Percentiles rank a stretch among this genome's conserved stretches.
phyloP scores from a whole-genome alignment of 352 stramenopile genomes.

The Phytophthora cryptogea region DNA sequence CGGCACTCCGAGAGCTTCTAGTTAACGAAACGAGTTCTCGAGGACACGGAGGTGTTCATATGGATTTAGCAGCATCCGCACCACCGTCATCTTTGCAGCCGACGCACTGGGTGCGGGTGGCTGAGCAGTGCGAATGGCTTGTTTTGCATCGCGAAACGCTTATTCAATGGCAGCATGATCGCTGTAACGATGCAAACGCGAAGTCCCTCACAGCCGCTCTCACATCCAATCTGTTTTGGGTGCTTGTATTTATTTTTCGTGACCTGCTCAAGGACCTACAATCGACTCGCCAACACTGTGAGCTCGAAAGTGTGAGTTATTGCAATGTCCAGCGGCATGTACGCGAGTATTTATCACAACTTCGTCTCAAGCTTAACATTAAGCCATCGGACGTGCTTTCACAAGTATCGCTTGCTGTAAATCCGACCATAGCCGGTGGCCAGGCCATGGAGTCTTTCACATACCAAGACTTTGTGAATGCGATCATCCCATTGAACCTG shows the following conservation, averaged over 20 bases:
- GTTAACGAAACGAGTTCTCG: neutral
- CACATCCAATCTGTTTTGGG: neutral
- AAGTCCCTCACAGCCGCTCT: neutral
- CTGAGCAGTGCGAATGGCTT: slow-evolving; percentile 1
- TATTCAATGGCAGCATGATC: neutral
- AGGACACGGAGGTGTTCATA: neutral
- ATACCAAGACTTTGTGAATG: neutral
- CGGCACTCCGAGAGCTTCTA: neutral
- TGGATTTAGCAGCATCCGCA: neutral
- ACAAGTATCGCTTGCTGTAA: neutral
- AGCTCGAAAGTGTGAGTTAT: slow-evolving; percentile 1
- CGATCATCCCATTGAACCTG: slow-evolving; percentile 1
- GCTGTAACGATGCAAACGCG: neutral
- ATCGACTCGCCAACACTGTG: neutral
- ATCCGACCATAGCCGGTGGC: neutral
- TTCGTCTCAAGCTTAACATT: slow-evolving; percentile 1
- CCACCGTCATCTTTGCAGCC: neutral
- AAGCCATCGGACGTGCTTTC: neutral
- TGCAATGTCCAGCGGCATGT: neutral
- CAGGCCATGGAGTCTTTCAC: neutral
- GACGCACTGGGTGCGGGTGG: neutral
- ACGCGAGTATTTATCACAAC: neutral
- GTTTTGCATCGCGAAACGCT: neutral
- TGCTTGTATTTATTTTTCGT: slow-evolving; percentile 2
- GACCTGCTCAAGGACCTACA: neutral